These are phyloP conservation scores for Aegilops tauschii DNA, from an alignment of 176 grass and related monocot genomes.

Conservation along the genomic window DNA sequence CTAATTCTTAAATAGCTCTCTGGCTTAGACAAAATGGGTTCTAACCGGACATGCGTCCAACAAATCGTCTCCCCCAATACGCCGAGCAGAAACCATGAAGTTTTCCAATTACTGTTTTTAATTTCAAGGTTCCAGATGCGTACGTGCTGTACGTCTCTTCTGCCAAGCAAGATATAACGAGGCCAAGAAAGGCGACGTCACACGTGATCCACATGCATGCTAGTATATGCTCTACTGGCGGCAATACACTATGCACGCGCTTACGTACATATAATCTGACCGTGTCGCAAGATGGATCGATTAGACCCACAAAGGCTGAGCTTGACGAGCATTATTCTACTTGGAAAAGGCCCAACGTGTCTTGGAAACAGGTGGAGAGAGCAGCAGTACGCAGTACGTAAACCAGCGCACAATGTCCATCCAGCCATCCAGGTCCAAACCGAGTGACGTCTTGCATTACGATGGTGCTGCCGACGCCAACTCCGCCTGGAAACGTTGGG, in stretches of 20 bases:
- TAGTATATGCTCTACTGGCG: not conserved
- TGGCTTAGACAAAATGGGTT: too few species aligned
- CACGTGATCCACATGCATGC: conserved; percentile 36
- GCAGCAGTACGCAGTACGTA: not conserved
- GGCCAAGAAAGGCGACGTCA: conserved; percentile 34
- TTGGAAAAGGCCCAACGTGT: conserved; percentile 1
- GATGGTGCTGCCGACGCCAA: conserved; percentile 20
- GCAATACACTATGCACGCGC: not conserved
- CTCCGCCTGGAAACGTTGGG: not conserved
- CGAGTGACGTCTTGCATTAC: conserved; percentile 31
- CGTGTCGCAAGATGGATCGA: not conserved
- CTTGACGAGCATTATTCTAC: not conserved
- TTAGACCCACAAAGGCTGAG: not conserved
- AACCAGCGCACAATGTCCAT: not conserved
- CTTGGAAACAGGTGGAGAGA: not conserved
- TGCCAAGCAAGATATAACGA: not conserved
- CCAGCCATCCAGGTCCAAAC: not conserved
- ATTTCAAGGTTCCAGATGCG: not conserved
- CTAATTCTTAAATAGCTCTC: too few species aligned
- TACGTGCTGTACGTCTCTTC: not conserved
- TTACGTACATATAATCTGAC: not conserved
- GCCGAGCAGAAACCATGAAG: too few species aligned
- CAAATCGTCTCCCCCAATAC: too few species aligned
- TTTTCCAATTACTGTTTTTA: too few species aligned
- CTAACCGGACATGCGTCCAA: too few species aligned